Conservation (phyloP, 352 stramenopile species). For the Peronospora tabacina region DNA sequence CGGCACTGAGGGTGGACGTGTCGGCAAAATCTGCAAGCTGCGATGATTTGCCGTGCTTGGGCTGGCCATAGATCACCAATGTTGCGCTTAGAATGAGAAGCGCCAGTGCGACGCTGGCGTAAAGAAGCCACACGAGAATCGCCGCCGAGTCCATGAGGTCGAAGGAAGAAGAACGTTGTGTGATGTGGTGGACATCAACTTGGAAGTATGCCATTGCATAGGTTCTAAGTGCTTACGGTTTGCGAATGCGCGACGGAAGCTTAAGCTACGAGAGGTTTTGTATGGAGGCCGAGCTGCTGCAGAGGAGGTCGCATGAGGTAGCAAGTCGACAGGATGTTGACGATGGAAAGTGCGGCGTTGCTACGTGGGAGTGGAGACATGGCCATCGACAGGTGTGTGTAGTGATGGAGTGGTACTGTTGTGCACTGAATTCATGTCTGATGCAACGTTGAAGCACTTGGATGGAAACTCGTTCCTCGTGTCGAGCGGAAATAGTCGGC, state of each 20-base stretch:
- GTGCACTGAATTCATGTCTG: neutral
- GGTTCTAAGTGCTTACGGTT: slow-evolving; percentile 1
- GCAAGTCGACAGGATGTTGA: slow-evolving; percentile 6
- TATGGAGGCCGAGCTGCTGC: slow-evolving; percentile 36
- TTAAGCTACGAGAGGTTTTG: slow-evolving; percentile 51
- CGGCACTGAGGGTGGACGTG: slow-evolving; percentile 48
- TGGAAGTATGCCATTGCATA: slow-evolving; percentile 9
- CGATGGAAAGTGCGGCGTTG: neutral
- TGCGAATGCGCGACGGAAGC: slow-evolving; percentile 19
- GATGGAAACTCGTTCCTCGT: slow-evolving; percentile 60
- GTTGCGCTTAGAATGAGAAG: slow-evolving; percentile 47
- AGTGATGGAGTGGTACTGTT: neutral
- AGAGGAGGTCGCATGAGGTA: slow-evolving; percentile 30
- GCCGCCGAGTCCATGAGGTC: slow-evolving; percentile 31
- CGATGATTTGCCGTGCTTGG: slow-evolving; percentile 40
- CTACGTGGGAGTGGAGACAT: slow-evolving; percentile 54
- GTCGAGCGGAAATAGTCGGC: slow-evolving; percentile 35
- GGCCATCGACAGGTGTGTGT: slow-evolving; percentile 38
- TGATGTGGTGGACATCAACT: slow-evolving; percentile 8
- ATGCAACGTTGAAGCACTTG: slow-evolving; percentile 37
- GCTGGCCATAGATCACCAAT: slow-evolving; percentile 62
- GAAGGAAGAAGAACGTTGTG: slow-evolving; percentile 8
- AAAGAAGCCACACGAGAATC: slow-evolving; percentile 53
- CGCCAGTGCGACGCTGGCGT: slow-evolving; percentile 48
- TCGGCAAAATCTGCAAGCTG: slow-evolving; percentile 46